Base-by-base conservation (phyloP, 2,329 filamentous ascomycete species). In the Phyllosticta paracitricarpa region DNA sequence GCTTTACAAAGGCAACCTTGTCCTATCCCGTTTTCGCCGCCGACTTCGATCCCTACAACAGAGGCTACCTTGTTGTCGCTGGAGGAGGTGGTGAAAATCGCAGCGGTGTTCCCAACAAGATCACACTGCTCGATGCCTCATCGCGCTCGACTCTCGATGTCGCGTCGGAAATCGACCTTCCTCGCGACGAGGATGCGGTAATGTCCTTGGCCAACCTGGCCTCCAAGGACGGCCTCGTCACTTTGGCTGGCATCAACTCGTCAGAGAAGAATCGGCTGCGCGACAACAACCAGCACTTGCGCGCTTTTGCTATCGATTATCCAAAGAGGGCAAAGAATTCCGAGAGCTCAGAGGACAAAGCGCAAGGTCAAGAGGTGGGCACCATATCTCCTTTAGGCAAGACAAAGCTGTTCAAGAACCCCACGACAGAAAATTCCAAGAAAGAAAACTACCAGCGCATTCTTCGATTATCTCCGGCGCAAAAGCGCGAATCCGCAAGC, bases 21-120 rank as follows among this genome's bases (percentile, higher is more conserved):
- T 84, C 85, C 62, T 97, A 93, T 74, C 92, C 92, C 56, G 83
- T 96, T 63, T 96, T 91, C 74, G 85, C 88, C 61, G 89, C 91
- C 72, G 91, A 91, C 70, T 97, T 96, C 74, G 91, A 96, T 71
- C 89, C 88, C 58, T 82, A 87, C 69, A 86, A 95, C 77, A 82
- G 87, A 63, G 83, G 83, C 65, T 86, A 86, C 65, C 80, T 97
- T 25, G 78, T 96, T 8, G 89, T 96, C 48, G 91, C 88, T 63
- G 93, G 93, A 58, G 93, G 93, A 64, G 93, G 93, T 65, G 93
- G 93, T 57, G 86, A 61, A 60, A 65, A 64, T 33, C 84, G 85
- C 65, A 91, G 84, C 66, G 91, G 91, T 54, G 89, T 96, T 24
- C 85, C 86, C 61, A 96, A 96, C 79, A 91, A 91, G 75, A 91